Base-by-base conservation (phyloP, 2,329 filamentous ascomycete genomes). In the Paraconiothyrium brasiliense region DNA sequence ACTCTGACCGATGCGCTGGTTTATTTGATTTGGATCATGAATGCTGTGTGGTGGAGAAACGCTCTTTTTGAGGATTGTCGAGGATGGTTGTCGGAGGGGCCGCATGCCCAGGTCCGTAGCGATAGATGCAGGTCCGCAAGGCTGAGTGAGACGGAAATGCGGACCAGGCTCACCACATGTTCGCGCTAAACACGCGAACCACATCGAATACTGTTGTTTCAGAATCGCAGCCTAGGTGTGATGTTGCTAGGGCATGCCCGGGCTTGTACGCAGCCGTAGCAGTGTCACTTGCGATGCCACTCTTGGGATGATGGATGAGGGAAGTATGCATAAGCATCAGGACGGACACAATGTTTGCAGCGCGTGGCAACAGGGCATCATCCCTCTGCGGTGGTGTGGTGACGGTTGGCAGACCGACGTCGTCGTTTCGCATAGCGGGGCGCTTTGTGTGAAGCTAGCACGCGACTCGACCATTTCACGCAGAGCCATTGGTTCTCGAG, bases 131-230 rank as follows among this genome's bases (percentile, higher is more conserved):
- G 43, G 56, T 49, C 57, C 49, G 57, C 49, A 47, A 44, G 57
- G 50, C 50, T 54, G 57, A 54, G 57, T 59, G 57, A 59, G 57
- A 59, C 57, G 57, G 57, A 59, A 24, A 20, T 58, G 2, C 44
- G 57, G 57, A 52, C 57, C 30, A 58, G 35, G 35, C 47, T 8
- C 56, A 57, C 14, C 37, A 55, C 24, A 16, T 35, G 52, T 50
- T 51, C 46, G 56, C 46, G 32, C 56, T 52, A 58, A 35, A n/a
- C 37, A 46, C 27, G 55, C 34, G 27, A 58, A 51, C n/a, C 44
- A 51, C 16, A 11, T 47, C 4, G 2, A n/a, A 50, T 35, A 24
- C 41, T 1, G 24, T 4, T 51, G 46, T 58, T 44, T 52, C 48
- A 50, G n/a, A 32, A 4, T 10, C 11, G 14, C 14, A 41, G 20